These are phyloP conservation scores for Ceratocystis cacaofunesta DNA, from an alignment of 2,329 filamentous ascomycete genomes.

Conservation along the genomic window DNA sequence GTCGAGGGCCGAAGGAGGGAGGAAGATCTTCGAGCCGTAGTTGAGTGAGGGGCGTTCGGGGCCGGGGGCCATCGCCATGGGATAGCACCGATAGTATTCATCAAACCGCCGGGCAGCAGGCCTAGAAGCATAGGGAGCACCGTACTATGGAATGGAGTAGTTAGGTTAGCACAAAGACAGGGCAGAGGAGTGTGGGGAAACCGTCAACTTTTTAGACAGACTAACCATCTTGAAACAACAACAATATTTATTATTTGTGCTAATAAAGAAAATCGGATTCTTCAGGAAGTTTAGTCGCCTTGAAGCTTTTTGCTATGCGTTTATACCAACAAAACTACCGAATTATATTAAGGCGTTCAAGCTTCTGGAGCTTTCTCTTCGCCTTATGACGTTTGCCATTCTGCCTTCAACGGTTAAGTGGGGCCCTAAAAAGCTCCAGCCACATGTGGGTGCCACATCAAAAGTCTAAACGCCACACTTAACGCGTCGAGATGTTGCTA, in stretches of 20 bases:
- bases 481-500: slow-evolving; percentile 9
- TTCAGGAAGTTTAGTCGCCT: no score
- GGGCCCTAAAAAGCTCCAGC: neutral
- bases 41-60: slow-evolving; percentile 80
- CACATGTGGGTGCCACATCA: slow-evolving; percentile 1
- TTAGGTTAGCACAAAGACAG: neutral
- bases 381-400: slow-evolving; percentile 15
- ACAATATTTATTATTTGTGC: neutral
- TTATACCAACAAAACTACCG: no score
- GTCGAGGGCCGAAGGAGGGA: slow-evolving; percentile 90
- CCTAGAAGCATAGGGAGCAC: slow-evolving; percentile 26
- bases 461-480: slow-evolving; percentile 3
- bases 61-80: slow-evolving; percentile 83
- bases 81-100: slow-evolving; percentile 97
- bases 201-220: neutral
- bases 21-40: slow-evolving; percentile 92
- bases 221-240: slow-evolving; percentile 10
- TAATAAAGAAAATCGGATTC: no score
- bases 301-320: no score
- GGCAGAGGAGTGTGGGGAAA: neutral
- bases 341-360: no score
- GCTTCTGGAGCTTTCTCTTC: neutral
- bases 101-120: slow-evolving; percentile 66
- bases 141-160: slow-evolving; percentile 3
- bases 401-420: slow-evolving; percentile 11